Evolutionary conservation across 495 filamentous ascomycete genomes (phyloP), one percentile per base, ranked within the genome.

Genomic region (Penicillium daleae): DNA sequence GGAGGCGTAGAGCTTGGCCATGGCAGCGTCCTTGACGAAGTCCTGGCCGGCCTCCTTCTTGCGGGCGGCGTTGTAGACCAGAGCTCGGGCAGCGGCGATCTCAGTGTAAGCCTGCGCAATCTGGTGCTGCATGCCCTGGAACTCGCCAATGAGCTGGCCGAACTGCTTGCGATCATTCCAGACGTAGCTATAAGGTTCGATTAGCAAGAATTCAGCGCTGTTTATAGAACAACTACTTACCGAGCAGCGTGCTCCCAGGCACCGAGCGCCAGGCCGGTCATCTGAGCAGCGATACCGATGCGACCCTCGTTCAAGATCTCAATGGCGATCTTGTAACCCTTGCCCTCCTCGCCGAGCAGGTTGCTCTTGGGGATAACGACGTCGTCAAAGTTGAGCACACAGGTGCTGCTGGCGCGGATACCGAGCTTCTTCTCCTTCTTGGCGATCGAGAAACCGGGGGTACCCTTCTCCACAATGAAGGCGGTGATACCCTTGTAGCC

Each of bases 391-490:
- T 89, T 99, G 71, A 99, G 83, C 50, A 96, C 92, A 76, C 95
- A 99, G 22, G 95, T 99, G 80, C 90, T 93, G 80, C 90, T 94
- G 3, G 95, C 95, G 57, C 83, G 87, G 78, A 99, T 99, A 46
- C 95, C 95, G 33, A 99, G 87, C 83, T 99, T 99, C 88, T 97
- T 97, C 83, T 99, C 95, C 82, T 99, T 99, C 86, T 99, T 99
- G 21, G 95, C 92, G 73, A 99, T 93, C 19, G 85, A 87, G 83
- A 99, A 98, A 5, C 95, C 95, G 59, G 89, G 88, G 53, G 87
- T 90, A 67, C 80, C 87, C 79, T 96, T 97, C 79, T 97, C 93
- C 21, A 98, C 87, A 65, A 99, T 85, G 75, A 99, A 98, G 46
- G 94, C 93, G 1, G 92, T 94, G 76, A 99, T 99, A 40, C 95